Conservation (phyloP, 257 asterid genomes). For the Misopates orontium region DNA sequence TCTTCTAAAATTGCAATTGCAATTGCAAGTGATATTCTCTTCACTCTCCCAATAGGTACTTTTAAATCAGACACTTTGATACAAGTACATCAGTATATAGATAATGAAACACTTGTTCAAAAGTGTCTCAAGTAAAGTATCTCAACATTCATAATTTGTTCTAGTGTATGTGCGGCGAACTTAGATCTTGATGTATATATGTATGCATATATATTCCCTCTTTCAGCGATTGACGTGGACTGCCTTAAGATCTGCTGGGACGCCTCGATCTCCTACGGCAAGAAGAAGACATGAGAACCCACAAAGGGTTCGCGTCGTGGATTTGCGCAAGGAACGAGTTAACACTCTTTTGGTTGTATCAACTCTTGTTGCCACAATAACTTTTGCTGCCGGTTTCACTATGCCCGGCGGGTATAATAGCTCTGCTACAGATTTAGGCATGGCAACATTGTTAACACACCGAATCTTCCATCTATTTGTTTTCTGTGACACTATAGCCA, state of each 20-base stretch:
- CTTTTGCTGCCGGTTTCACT: slow-evolving; percentile 46
- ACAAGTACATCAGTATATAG: no score
- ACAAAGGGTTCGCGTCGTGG: neutral
- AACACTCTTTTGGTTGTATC: slow-evolving; percentile 42
- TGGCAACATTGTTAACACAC: slow-evolving; percentile 37
- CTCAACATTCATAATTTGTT: slow-evolving; percentile 26
- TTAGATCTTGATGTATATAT: neutral
- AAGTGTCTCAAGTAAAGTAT: slow-evolving; percentile 35
- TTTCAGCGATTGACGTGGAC: slow-evolving; percentile 38
- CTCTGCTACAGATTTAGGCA: slow-evolving; percentile 27
- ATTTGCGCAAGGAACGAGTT: slow-evolving; percentile 31
- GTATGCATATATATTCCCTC: no score
- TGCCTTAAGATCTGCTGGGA: slow-evolving; percentile 29
- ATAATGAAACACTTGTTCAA: neutral
- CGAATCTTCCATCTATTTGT: slow-evolving; percentile 36
- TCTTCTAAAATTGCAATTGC: neutral
- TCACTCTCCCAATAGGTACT: no score
- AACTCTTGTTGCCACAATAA: slow-evolving; percentile 38
- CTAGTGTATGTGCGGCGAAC: neutral
- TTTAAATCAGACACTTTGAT: no score
- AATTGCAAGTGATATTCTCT: no score
- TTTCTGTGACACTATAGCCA: slow-evolving; percentile 38
- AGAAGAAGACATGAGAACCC: neutral
- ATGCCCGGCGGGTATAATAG: slow-evolving; percentile 44
- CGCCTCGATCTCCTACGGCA: slow-evolving; percentile 17